Evolutionary conservation across 371 early-diverging fungal genomes (phyloP), one percentile per base, ranked within the genome.

Genomic region (Chytridiales sp.): DNA sequence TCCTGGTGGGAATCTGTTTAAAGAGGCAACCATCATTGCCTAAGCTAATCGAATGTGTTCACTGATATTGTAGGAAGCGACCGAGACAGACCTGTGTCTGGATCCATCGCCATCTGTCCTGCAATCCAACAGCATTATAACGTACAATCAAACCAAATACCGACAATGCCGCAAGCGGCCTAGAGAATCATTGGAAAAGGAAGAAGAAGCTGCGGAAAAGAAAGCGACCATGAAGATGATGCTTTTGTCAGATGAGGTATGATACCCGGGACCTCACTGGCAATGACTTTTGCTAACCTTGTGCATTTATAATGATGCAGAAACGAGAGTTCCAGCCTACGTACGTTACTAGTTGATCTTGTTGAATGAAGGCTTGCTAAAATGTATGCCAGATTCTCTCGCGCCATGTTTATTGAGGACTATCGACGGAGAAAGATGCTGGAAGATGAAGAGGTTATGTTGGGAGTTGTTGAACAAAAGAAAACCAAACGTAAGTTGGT

Each of bases 381-480:
- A 51, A 4, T 22, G 35, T 38, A 39, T 39, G 36, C 51, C 26
- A 68, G 75, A n/a, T 78, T 73, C 49, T 26, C 50, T 13, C 62
- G 56, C 40, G 51, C 68, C 17, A 13, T 56, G 5, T 73, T 73
- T 60, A 58, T 79, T 27, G 77, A 79, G 46, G 75, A 76, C 29
- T 76, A 67, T 66, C 56, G 70, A 4, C 56, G 65, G 35, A 66
- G 67, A 54, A 74, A 75, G 47, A 39, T 43, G 1, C 30, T 34
- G 39, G 68, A 65, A 3, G 73, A 76, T 38, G 42, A 51, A 11
- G 75, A 75, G 44, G 35, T 61, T 9, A 47, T 76, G 59, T 38
- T 67, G 24, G 70, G 70, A 1, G 19, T 74, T 9, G 69, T 61
- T 36, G 60, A 62, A 41, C 64, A 68, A 38, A 54, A 62, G 43